Evolutionary conservation across 352 stramenopile genomes (phyloP), one percentile per base, ranked within the genome.

Genomic region (Globisporangium irregulare): DNA sequence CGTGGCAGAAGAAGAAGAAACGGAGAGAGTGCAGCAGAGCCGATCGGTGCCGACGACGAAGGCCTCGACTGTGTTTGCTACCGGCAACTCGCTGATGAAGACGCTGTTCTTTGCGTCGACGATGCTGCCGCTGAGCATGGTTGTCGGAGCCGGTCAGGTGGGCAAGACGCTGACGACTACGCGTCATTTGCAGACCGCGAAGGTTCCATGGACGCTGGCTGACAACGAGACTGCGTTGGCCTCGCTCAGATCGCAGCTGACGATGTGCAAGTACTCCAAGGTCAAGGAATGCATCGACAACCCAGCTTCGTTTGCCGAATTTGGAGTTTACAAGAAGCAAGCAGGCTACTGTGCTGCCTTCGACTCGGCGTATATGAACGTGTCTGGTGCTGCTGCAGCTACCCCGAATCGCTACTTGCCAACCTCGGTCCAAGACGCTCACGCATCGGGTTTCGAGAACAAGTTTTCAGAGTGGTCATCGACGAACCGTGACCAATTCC

Each of bases 201-300:
- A 68, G 29, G 70, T 82, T 12, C 77, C 79, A 20, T 82, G 73
- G 65, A 81, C 69, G 5, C 72, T 84, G 25, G 72, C 76, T 1
- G 76, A 83, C 46, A 87, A 85, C 25, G 66, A 56, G 15, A 82
- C 73, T 20, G 56, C 71, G 5, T 54, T 87, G 22, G 70, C 67
- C 22, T 22, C 67, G 20, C 59, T 83, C 48, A 27, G 69, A n/a
- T 53, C 66, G n/a, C 62, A 85, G 53, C 73, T 88, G 9, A 78
- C 76, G 57, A 80, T 73, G 72, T 91, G 83, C 74, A 87, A 66
- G 58, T 91, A 89, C 69, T 87, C 83, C 24, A 87, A 87, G 34
- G 78, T 74, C 53, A 66, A 82, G 22, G 69, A 85, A 51, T 91
- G 83, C 63, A 75, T 90, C 53, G 59, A 85, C 50, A 67, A 86